Evolutionary conservation across 129 eudicot genomes (phyloP).

Genomic region (Flaveria trinervia): DNA sequence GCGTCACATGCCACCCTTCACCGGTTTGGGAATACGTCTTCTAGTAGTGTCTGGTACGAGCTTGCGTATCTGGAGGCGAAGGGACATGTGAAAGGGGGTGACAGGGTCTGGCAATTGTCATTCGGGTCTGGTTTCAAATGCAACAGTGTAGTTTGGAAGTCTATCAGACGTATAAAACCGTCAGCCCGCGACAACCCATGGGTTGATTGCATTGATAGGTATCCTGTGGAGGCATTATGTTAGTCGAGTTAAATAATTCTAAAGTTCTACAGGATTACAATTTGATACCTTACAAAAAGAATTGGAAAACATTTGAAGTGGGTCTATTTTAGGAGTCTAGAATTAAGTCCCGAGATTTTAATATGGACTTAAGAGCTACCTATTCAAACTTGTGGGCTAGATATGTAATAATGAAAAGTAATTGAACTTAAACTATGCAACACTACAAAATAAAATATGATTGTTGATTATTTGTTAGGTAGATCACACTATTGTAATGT

Average conservation of each 20-base stretch:
- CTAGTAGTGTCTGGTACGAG: conserved; percentile 95
- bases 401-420: background rate
- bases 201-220: conserved; percentile 55
- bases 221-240: conserved; percentile 37
- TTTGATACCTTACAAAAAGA: conserved; percentile 4
- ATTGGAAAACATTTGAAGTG: background rate
- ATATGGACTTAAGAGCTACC: background rate
- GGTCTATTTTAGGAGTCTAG: background rate
- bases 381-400: background rate
- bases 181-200: conserved; percentile 58
- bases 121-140: conserved; percentile 92
- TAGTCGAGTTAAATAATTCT: background rate
- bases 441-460: background rate
- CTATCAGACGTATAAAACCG: conserved; percentile 47
- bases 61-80: conserved; percentile 80
- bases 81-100: conserved; percentile 58
- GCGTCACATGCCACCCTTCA: conserved; percentile 67
- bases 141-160: conserved; percentile 80
- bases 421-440: background rate
- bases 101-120: conserved; percentile 81
- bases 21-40: conserved; percentile 82
- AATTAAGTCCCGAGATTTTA: background rate
- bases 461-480: background rate
- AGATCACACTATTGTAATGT: conserved; percentile 2
- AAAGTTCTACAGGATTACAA: background rate